These are phyloP conservation scores for Letharia columbiana DNA, from an alignment of 495 filamentous ascomycete species.

Conservation along the genomic window DNA sequence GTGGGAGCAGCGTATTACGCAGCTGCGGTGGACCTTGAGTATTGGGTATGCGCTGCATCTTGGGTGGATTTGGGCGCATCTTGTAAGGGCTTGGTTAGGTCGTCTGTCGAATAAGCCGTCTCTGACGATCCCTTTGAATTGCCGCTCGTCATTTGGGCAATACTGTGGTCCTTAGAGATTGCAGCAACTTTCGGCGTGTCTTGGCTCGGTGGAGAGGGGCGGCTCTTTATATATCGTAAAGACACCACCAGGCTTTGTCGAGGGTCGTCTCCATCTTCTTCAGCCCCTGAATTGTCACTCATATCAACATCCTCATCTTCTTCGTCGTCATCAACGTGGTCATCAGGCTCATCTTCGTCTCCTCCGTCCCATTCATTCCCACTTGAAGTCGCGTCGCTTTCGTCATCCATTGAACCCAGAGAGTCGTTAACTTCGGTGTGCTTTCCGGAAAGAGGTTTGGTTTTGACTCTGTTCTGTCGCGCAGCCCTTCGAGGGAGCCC, in stretches of 20 bases:
- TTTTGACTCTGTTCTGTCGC: conserved; percentile 2
- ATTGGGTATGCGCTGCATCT: not conserved
- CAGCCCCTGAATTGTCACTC: conserved; percentile 28
- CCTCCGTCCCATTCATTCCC: conserved; percentile 46
- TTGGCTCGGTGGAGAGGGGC: conserved; percentile 3
- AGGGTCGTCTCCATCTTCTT: conserved; percentile 27
- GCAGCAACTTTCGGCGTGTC: not conserved
- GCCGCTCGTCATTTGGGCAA: not conserved
- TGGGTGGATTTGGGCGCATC: not conserved
- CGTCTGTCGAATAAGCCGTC: not conserved
- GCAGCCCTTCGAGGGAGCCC: conserved; percentile 18
- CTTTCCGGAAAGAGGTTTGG: conserved; percentile 2
- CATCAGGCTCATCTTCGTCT: conserved; percentile 45
- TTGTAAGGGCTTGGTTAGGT: not conserved
- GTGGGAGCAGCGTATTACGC: not conserved
- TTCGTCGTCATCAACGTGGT: conserved; percentile 45
- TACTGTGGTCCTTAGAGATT: not conserved
- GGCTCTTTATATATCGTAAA: conserved; percentile 39
- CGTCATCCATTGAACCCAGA: conserved; percentile 55
- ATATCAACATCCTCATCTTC: conserved; percentile 39
- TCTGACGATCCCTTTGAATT: not conserved
- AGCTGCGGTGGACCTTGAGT: not conserved
- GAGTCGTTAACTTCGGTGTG: conserved; percentile 31
- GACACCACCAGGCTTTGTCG: conserved; percentile 54
- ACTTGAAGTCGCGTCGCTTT: conserved; percentile 43